Conservation (phyloP, 768 basidiomycete species). For the Neoboletus brunneissimus region DNA sequence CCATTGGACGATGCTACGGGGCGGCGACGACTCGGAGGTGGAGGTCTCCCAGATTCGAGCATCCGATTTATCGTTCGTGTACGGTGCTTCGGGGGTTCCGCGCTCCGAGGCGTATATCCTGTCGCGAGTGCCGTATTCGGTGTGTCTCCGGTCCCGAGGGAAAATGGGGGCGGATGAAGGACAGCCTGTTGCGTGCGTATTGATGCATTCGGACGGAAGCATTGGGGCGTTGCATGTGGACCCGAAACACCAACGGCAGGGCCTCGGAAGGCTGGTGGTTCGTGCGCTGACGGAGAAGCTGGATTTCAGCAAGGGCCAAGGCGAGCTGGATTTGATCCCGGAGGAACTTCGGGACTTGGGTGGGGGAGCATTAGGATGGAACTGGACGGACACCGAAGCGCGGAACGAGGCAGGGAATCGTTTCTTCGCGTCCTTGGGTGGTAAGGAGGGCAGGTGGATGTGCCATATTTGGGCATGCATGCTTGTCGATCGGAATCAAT, state of each 20-base stretch:
- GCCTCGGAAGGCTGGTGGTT: conserved; percentile 15
- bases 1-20: background rate
- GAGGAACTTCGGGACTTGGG: conserved; percentile 13
- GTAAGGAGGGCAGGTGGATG: conserved; percentile 1
- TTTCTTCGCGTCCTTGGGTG: conserved; percentile 13
- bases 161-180: background rate
- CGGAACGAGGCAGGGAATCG: conserved; percentile 4
- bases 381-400: conserved; percentile 17
- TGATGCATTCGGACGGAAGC: conserved; percentile 24
- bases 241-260: conserved; percentile 2
- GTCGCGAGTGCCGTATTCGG: conserved; percentile 19
- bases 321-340: background rate
- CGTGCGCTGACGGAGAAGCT: conserved; percentile 8
- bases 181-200: conserved; percentile 9
- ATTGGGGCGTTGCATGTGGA: conserved; percentile 15
- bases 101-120: conserved; percentile 21
- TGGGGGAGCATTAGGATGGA: conserved; percentile 24
- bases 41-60: conserved; percentile 8
- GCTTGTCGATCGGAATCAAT: background rate
- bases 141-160: conserved; percentile 18
- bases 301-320: background rate
- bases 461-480: conserved; percentile 18
- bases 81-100: conserved; percentile 4
- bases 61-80: conserved; percentile 15
- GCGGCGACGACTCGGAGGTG: background rate